A percentile compares a stretch with the other conserved stretches of the same genome.
Evolutionary conservation across 192 early-diverging fungal genomes (phyloP).

Genomic region (Jimgerdemannia lactiflua): DNA sequence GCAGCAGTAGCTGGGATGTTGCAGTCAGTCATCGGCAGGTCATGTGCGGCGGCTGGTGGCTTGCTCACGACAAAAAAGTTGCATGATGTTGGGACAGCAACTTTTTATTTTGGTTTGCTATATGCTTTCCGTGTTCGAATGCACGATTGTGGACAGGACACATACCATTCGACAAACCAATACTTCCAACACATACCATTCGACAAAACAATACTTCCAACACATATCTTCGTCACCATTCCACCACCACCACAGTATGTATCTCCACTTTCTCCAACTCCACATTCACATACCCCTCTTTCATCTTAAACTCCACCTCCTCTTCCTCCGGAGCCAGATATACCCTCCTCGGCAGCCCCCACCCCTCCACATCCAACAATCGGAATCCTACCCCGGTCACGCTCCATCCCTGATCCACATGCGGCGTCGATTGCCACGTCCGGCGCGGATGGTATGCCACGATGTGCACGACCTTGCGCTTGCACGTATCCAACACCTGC

Average conservation of each 20-base stretch:
- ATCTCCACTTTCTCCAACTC: not conserved
- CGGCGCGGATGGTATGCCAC: not conserved
- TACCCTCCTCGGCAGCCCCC: not conserved
- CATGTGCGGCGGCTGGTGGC: too few relatives aligned
- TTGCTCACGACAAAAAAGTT: too few relatives aligned
- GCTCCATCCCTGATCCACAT: not conserved
- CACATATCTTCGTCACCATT: not conserved
- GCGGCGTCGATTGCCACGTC: not conserved
- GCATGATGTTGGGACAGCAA: too few relatives aligned
- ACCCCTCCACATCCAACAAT: not conserved
- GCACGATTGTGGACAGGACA: too few relatives aligned
- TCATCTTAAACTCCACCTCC: not conserved
- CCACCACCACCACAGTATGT: not conserved
- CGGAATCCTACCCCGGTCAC: not conserved
- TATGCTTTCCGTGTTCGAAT: too few relatives aligned
- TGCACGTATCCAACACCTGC: not conserved
- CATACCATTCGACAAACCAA: too few relatives aligned
- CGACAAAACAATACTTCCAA: too few relatives aligned
- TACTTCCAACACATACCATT: too few relatives aligned
- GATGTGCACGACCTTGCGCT: not conserved
- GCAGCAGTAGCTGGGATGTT: too few relatives aligned
- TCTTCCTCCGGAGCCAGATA: not conserved
- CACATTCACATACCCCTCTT: not conserved
- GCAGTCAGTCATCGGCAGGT: too few relatives aligned
- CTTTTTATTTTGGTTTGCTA: too few relatives aligned